Base-by-base conservation (phyloP, 257 asterid species). In the Solanum bulbocastanum region DNA sequence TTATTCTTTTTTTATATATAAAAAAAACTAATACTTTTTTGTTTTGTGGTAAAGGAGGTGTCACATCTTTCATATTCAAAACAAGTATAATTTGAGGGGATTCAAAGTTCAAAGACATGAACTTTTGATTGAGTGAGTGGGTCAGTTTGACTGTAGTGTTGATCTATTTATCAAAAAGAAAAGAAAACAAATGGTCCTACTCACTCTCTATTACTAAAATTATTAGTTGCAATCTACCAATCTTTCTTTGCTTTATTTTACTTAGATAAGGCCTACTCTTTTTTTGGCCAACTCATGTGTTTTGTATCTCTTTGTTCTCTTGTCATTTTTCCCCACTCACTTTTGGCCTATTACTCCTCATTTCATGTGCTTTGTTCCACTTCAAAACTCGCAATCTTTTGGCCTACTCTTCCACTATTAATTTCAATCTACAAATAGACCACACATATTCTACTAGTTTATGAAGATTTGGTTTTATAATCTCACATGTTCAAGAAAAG, bases 101-200 rank as follows among this genome's bases (percentile, higher is more conserved):
- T 87, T 87, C 88, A 87, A 81, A 79, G 69, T 87, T 79, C 89
- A 76, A 87, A 87, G 72, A 35, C 85, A 27, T 30, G 85, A 52
- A 20, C 69, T 66, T 85, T 69, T 66, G 32, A n/a, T 16, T 73
- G 30, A 52, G 71, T 35, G 44, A 25, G 69, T 79, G 86, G 83
- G 89, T 78, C 86, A 81, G 44, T 87, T 87, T 87, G 89, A 87
- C 89, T 87, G 89, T 39, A 68, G 46, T 75, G 72, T 36, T 68
- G 56, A 66, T 40, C 42, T 22, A 33, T 86, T 32, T 49, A 27
- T 56, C 36, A 52, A 42, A 87, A 32, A 81, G 5, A 81, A 22
- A 32, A 33, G 10, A n/a, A 16, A 33, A 18, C 60, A 73, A 5
- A 13, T 36, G 91, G 89, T n/a, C 91, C 89, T 86, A 32, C 32